Evolutionary conservation across 179 eudicot species (phyloP).

Genomic region (Heliamphora pulchella): DNA sequence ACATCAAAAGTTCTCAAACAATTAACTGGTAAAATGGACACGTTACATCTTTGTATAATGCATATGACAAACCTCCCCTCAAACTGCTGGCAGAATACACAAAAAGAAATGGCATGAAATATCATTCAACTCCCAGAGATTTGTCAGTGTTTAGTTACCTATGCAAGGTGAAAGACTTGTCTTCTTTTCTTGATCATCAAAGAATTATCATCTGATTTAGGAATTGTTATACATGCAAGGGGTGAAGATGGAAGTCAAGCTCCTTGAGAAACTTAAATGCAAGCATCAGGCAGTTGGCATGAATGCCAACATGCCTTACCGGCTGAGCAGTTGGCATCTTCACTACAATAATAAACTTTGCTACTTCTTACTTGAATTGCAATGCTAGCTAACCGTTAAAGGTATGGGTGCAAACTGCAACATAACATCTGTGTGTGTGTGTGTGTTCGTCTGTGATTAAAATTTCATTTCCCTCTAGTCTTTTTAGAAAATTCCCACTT

Average conservation of each 20-base stretch:
- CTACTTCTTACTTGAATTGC: not conserved
- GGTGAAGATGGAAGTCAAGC: not conserved
- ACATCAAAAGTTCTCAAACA: constrained; percentile 10
- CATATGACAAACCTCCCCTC: constrained; percentile 3
- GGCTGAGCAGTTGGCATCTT: not conserved
- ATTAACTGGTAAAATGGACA: not conserved
- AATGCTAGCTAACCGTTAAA: not conserved
- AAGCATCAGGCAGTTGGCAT: not conserved
- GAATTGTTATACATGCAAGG: not conserved
- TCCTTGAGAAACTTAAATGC: not conserved
- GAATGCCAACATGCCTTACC: not conserved
- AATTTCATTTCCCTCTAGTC: not conserved
- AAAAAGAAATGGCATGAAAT: not conserved
- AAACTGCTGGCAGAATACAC: not conserved
- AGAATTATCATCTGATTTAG: no score
- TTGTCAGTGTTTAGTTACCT: not conserved
- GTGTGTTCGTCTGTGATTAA: no score
- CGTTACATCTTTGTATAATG: not conserved
- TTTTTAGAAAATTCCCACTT: not conserved
- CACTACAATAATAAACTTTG: not conserved
- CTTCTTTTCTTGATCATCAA: no score
- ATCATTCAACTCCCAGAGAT: not conserved
- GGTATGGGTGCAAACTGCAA: no score
- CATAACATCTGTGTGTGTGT: no score
- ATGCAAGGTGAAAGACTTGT: not conserved